Evolutionary conservation across 2,329 filamentous ascomycete species (phyloP).

Genomic region (Beauveria rudraprayagi): DNA sequence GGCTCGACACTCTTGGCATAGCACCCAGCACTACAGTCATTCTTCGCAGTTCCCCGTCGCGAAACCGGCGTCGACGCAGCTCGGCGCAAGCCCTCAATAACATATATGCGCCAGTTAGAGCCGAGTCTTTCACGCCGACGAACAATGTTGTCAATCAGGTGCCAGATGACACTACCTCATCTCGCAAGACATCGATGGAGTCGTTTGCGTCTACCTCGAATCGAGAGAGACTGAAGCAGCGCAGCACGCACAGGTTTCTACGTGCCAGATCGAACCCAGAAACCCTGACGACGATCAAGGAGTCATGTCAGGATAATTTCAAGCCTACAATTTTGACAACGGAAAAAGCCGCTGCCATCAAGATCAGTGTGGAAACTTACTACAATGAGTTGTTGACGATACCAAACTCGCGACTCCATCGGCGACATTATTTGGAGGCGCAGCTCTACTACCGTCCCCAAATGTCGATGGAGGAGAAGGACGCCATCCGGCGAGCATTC

Average conservation of each 20-base stretch:
- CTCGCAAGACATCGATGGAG: background rate
- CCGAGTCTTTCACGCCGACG: background rate
- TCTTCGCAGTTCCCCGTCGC: constrained; percentile 16
- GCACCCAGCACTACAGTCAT: constrained; percentile 23
- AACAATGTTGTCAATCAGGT: background rate
- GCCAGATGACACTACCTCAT: background rate
- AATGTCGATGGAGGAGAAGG: constrained; percentile 47
- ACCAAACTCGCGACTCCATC: constrained; percentile 25
- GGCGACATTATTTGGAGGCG: constrained; percentile 28
- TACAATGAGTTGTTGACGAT: constrained; percentile 62
- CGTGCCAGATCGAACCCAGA: constrained; percentile 30
- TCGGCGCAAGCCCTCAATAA: constrained; percentile 20
- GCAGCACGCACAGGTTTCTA: constrained; percentile 2
- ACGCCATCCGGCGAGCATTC: constrained; percentile 50
- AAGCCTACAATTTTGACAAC: constrained; percentile 48
- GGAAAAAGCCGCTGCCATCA: constrained; percentile 71
- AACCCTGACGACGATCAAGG: constrained; percentile 28
- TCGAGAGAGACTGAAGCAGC: background rate
- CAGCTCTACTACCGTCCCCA: constrained; percentile 49
- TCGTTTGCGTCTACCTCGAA: background rate
- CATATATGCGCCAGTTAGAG: background rate
- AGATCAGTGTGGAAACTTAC: constrained; percentile 78
- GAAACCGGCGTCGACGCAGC: constrained; percentile 14
- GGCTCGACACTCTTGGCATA: constrained; percentile 18
- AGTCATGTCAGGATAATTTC: constrained; percentile 19